These are phyloP conservation scores for Dentipellis sp. DNA, from an alignment of 768 basidiomycete species.

Conservation along the genomic window DNA sequence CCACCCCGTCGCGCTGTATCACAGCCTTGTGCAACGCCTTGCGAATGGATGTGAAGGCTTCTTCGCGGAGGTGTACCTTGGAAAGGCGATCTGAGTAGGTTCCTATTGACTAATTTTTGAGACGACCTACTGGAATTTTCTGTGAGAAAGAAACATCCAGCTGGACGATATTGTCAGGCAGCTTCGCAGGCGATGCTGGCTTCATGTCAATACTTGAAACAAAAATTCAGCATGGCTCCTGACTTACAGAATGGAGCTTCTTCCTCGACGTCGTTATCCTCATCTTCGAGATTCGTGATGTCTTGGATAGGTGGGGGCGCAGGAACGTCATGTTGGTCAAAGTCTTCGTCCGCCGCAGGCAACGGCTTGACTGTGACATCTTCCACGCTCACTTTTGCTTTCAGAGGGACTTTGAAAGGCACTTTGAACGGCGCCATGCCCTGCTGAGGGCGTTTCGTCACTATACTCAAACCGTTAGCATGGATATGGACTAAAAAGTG, in stretches of 20 bases:
- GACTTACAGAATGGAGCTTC: no score
- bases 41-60: constrained; percentile 30
- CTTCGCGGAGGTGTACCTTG: constrained; percentile 23
- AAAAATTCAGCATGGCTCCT: no score
- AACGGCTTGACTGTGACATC: no score
- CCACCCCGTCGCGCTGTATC: constrained; percentile 15
- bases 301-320: no score
- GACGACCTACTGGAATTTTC: constrained; percentile 21
- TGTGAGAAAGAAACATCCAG: constrained; percentile 20
- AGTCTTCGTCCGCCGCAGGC: no score
- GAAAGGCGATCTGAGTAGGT: constrained; percentile 17
- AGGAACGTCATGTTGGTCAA: no score
- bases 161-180: constrained; percentile 11
- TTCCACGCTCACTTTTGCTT: neutral
- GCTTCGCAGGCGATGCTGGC: neutral
- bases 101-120: neutral
- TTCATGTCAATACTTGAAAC: neutral
- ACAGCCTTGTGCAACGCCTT: constrained; percentile 30
- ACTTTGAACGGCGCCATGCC: constrained; percentile 22
- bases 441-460: neutral
- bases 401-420: constrained; percentile 9
- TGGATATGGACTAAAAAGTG: constrained; percentile 1
- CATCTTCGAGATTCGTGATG: no score
- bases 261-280: no score
- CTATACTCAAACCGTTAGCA: neutral